A percentile compares a stretch with the other conserved stretches of the same genome.
These are phyloP conservation scores for Solanum microdontum DNA, from an alignment of 257 asterid species.

Conservation along the genomic window DNA sequence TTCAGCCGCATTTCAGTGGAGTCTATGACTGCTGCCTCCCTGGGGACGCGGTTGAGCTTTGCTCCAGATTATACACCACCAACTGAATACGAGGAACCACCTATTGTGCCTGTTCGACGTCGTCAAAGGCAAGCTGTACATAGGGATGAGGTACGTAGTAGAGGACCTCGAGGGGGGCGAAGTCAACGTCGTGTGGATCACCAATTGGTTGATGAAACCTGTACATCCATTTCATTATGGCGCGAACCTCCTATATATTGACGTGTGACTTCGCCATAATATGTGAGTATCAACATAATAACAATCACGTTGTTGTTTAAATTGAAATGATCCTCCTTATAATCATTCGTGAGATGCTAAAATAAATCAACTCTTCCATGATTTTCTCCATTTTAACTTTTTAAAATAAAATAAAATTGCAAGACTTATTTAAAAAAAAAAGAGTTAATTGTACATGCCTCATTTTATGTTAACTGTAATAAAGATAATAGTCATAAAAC, in stretches of 20 bases:
- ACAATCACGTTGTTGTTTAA: not conserved
- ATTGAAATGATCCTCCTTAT: not conserved
- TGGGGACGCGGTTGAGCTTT: not conserved
- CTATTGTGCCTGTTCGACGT: not conserved
- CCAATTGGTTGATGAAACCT: not conserved
- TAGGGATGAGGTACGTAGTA: not conserved
- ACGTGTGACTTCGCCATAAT: not conserved
- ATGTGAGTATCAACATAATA: not conserved
- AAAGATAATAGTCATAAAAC: not conserved
- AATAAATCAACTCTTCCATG: too few relatives aligned
- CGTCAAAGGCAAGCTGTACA: not conserved
- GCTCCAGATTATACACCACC: not conserved
- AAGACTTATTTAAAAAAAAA: rapidly evolving
- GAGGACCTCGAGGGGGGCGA: not conserved
- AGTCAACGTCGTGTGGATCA: not conserved
- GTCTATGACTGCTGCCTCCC: not conserved
- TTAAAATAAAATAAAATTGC: not conserved
- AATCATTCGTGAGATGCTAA: not conserved
- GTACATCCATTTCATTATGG: not conserved
- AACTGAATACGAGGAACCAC: not conserved
- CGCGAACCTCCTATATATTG: not conserved
- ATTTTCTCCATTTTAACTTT: not conserved
- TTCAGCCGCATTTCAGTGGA: not conserved
- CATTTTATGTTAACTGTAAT: not conserved
- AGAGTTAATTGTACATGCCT: not conserved